phyloP scores from a whole-genome alignment of 306 rosid genomes.

The Delonix regia region DNA sequence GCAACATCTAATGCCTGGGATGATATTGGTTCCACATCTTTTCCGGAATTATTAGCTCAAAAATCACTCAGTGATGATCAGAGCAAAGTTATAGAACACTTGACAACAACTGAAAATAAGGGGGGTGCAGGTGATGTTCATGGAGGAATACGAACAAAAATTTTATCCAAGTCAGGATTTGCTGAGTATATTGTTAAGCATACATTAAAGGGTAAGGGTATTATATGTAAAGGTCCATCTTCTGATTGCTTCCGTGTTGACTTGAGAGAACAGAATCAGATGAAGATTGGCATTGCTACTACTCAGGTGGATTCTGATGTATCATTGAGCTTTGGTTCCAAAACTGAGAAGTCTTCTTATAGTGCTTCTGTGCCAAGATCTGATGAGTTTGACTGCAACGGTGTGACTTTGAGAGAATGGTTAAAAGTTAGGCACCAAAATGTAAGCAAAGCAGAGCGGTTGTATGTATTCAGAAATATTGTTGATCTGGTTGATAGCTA shows the following conservation, averaged over 20 bases:
- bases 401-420: conserved; percentile 83
- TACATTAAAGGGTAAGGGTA: conserved; percentile 85
- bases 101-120: conserved; percentile 51
- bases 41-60: conserved; percentile 55
- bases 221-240: conserved; percentile 57
- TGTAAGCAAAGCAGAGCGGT: conserved; percentile 60
- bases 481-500: conserved; percentile 69
- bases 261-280: conserved; percentile 47
- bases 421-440: conserved; percentile 53
- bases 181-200: conserved; percentile 78
- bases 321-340: conserved; percentile 40
- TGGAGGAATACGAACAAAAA: conserved; percentile 75
- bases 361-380: conserved; percentile 35
- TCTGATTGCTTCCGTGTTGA: conserved; percentile 43
- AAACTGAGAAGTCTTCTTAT: conserved; percentile 41
- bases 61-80: conserved; percentile 52
- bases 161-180: conserved; percentile 84
- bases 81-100: conserved; percentile 54
- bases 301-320: conserved; percentile 44
- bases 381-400: conserved; percentile 53
- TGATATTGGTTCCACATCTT: conserved; percentile 53
- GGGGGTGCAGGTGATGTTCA: conserved; percentile 47
- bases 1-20: conserved; percentile 50
- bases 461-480: conserved; percentile 71
- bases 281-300: conserved; percentile 46